Conservation (phyloP, 306 rosid genomes). For the Fragaria iinumae region DNA sequence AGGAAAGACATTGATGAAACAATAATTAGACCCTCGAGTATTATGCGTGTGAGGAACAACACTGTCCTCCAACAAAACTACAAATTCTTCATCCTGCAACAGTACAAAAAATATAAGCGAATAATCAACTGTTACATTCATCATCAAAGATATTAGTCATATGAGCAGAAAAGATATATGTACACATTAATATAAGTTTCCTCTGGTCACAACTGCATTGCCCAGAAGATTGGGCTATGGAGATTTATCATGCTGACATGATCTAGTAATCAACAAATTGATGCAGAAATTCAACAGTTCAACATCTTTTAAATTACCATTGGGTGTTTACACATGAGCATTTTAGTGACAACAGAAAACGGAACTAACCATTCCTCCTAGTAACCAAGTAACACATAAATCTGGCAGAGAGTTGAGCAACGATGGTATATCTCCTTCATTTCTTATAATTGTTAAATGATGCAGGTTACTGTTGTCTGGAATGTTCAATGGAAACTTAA, state of each 20-base stretch:
- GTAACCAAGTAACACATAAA: conserved; percentile 1
- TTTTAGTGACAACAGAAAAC: background rate
- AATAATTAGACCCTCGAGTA: conserved; percentile 76
- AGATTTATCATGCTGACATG: background rate
- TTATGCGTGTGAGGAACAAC: conserved; percentile 78
- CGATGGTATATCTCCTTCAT: background rate
- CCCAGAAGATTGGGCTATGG: conserved; percentile 5
- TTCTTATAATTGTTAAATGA: background rate
- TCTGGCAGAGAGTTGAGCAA: background rate
- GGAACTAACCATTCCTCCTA: background rate
- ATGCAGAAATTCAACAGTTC: background rate
- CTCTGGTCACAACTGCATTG: conserved; percentile 15
- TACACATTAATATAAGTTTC: conserved; percentile 19
- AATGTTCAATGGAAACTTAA: background rate
- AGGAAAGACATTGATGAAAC: conserved; percentile 76
- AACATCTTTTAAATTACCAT: background rate
- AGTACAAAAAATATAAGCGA: conserved; percentile 8
- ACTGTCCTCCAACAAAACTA: conserved; percentile 62
- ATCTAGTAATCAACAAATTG: background rate
- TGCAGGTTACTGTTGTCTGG: background rate
- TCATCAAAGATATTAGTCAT: conserved; percentile 3
- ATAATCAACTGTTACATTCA: conserved; percentile 13
- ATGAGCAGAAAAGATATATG: conserved; percentile 1
- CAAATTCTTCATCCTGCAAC: conserved; percentile 84
- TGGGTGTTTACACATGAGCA: background rate